A percentile compares a stretch with the other conserved stretches of the same genome.
Evolutionary conservation across 768 basidiomycete genomes (phyloP).

Genomic region (Wakefieldia striispora): DNA sequence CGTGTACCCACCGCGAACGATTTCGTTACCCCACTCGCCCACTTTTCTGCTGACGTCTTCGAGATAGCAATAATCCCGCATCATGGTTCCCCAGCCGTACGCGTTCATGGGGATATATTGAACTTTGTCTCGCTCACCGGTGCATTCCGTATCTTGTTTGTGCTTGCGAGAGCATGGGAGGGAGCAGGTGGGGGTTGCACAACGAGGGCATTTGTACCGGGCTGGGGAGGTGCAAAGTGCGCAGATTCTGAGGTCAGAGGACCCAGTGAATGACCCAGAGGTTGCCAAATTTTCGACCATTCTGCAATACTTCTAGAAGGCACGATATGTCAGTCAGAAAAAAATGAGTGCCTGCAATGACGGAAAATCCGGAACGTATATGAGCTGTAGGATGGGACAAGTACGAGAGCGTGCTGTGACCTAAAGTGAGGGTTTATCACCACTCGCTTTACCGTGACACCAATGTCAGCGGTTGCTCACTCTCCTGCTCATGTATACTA

Average conservation of each 20-base stretch:
- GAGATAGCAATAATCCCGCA: slow-evolving; percentile 84
- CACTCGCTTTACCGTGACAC: neutral
- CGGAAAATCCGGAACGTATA: too few species aligned
- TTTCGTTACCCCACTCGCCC: slow-evolving; percentile 70
- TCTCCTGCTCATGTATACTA: slow-evolving; percentile 62
- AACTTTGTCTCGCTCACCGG: slow-evolving; percentile 70
- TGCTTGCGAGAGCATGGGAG: slow-evolving; percentile 64
- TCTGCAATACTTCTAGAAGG: neutral
- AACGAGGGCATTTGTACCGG: slow-evolving; percentile 81
- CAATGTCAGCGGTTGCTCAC: slow-evolving; percentile 22
- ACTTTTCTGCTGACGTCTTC: slow-evolving; percentile 80
- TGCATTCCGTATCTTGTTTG: slow-evolving; percentile 60
- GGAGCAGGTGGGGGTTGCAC: slow-evolving; percentile 70
- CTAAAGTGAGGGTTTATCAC: too few species aligned
- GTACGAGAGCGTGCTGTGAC: too few species aligned
- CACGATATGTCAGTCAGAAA: neutral
- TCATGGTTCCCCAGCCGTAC: slow-evolving; percentile 84
- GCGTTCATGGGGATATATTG: slow-evolving; percentile 78
- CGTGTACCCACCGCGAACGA: slow-evolving; percentile 58
- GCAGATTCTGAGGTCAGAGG: slow-evolving; percentile 37
- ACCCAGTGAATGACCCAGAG: slow-evolving; percentile 15
- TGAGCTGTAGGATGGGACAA: too few species aligned
- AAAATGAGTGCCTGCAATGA: neutral
- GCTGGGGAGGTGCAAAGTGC: slow-evolving; percentile 48
- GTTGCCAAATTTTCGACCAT: slow-evolving; percentile 10